phyloP scores from a whole-genome alignment of 108 stramenopile species.

The Chaetoceros tenuissimus region DNA sequence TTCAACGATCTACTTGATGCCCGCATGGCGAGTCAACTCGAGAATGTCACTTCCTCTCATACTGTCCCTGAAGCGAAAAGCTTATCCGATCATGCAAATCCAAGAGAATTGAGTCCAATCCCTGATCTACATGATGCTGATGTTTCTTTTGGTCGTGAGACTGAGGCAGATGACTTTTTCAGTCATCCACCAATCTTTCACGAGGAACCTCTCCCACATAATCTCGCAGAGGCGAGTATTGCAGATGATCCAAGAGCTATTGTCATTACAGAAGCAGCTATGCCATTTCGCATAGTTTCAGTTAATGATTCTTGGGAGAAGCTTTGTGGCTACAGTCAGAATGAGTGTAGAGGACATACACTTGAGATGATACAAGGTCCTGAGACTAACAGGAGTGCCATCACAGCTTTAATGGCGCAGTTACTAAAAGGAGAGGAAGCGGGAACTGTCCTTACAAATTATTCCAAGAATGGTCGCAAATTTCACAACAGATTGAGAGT shows the following conservation, averaged over 20 bases:
- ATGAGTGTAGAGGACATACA: slow-evolving; percentile 47
- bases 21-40: slow-evolving; percentile 9
- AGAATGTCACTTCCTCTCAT: slow-evolving; percentile 4
- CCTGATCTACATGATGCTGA: background rate
- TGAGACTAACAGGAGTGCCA: slow-evolving; percentile 42
- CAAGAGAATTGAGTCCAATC: background rate
- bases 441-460: slow-evolving; percentile 60
- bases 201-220: slow-evolving; percentile 27
- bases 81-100: slow-evolving; percentile 1
- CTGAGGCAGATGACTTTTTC: background rate
- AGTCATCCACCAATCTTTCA: background rate
- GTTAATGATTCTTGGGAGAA: slow-evolving; percentile 69
- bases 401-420: slow-evolving; percentile 39
- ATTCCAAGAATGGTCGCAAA: slow-evolving; percentile 47
- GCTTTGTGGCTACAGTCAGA: slow-evolving; percentile 55
- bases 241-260: slow-evolving; percentile 36
- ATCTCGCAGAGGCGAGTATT: slow-evolving; percentile 23
- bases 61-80: background rate
- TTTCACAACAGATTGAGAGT: slow-evolving; percentile 64
- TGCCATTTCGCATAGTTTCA: slow-evolving; percentile 52
- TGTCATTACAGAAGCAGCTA: slow-evolving; percentile 49
- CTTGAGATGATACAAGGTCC: slow-evolving; percentile 49
- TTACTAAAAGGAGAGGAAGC: slow-evolving; percentile 55
- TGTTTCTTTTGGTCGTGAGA: background rate
- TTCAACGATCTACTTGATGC: slow-evolving; percentile 14